Evolutionary conservation across 1,284 basidiomycete genomes (phyloP).

Genomic region (Pseudozyma sp.): DNA sequence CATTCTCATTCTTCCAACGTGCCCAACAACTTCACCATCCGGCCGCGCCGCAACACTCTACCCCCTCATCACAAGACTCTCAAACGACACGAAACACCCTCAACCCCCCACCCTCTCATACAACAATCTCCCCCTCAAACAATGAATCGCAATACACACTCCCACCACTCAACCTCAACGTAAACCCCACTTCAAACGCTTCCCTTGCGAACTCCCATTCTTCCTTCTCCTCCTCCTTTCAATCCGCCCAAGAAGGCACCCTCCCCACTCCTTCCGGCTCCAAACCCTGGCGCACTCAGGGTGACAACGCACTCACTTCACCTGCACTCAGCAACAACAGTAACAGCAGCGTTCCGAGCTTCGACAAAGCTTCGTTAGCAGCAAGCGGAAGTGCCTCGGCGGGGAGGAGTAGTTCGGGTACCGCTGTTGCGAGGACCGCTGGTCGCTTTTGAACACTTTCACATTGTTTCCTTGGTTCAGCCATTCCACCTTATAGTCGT

Average conservation of each 20-base stretch:
- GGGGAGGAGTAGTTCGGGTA: slow-evolving; percentile 9
- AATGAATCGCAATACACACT: slow-evolving; percentile 1
- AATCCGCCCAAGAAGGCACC: slow-evolving; percentile 2
- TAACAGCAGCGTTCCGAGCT: neutral
- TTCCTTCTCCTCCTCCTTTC: slow-evolving; percentile 3
- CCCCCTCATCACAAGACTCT: neutral
- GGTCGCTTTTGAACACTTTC: no score
- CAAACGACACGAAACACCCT: neutral
- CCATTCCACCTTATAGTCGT: no score
- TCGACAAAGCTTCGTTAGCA: no score
- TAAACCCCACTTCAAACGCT: neutral
- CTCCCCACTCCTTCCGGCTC: no score
- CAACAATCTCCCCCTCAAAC: neutral
- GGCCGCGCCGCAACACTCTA: neutral
- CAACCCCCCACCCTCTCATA: no score
- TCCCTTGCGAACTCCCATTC: neutral
- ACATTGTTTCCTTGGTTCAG: no score
- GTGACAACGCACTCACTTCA: no score
- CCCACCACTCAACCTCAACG: slow-evolving; percentile 4
- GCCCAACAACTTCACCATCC: neutral
- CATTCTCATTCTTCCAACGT: slow-evolving; percentile 25
- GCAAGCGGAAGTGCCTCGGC: neutral
- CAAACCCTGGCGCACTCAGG: no score
- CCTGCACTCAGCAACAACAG: no score
- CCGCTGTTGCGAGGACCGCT: neutral